Percentiles rank a stretch among this genome's conserved stretches.
Conservation (phyloP, 192 early-diverging fungal genomes). For the Rhizophagus sp. region DNA sequence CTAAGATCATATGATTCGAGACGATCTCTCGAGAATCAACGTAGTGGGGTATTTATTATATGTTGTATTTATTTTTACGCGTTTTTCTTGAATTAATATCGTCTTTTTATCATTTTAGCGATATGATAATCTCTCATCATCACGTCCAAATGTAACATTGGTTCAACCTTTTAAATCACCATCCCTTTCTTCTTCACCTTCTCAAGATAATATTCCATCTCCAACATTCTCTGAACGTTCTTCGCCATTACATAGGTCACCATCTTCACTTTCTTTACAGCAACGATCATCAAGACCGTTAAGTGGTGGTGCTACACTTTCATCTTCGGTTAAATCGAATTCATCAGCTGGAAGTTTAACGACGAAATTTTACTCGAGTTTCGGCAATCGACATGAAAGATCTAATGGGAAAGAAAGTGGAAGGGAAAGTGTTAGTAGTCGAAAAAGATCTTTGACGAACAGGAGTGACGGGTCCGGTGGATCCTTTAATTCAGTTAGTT, state of each 20-base stretch:
- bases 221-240: conserved; percentile 32
- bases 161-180: conserved; percentile 46
- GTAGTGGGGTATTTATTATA: background rate
- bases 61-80: conserved; percentile 24
- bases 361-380: conserved; percentile 44
- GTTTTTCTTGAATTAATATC: conserved; percentile 28
- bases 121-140: conserved; percentile 11
- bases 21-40: too few species aligned
- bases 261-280: conserved; percentile 30
- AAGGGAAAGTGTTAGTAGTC: conserved; percentile 14
- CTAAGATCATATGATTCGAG: background rate
- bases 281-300: conserved; percentile 27
- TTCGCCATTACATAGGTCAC: conserved; percentile 41
- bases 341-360: conserved; percentile 38
- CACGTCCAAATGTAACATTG: conserved; percentile 26
- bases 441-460: conserved; percentile 34
- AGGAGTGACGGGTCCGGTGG: conserved; percentile 38
- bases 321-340: conserved; percentile 40
- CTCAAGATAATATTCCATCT: conserved; percentile 36
- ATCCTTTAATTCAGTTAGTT: conserved; percentile 28
- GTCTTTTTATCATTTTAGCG: conserved; percentile 8
- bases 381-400: conserved; percentile 43
- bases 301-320: conserved; percentile 32
- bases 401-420: conserved; percentile 2
- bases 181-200: conserved; percentile 34